Evolutionary conservation across 2,329 filamentous ascomycete genomes (phyloP).

Genomic region (Fusarium verrucosum): DNA sequence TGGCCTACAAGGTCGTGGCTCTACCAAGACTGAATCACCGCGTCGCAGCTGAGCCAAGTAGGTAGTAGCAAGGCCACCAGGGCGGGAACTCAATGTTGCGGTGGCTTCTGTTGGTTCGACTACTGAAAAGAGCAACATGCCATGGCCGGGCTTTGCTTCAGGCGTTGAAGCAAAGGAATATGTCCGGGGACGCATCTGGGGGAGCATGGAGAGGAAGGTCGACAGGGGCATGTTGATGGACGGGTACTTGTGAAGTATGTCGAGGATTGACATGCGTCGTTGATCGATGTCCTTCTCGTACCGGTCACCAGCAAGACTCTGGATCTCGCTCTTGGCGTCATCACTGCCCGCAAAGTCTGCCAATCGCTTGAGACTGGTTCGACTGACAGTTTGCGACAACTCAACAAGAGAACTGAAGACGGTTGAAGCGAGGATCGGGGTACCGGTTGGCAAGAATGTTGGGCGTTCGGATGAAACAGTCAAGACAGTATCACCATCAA

Average conservation of each 20-base stretch:
- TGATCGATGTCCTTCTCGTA: constrained; percentile 60
- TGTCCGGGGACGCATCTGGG: constrained; percentile 64
- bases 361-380: constrained; percentile 55
- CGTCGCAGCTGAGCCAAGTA: not conserved
- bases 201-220: constrained; percentile 75
- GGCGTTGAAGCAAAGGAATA: constrained; percentile 15
- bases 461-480: constrained; percentile 63
- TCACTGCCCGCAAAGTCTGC: constrained; percentile 55
- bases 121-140: constrained; percentile 1
- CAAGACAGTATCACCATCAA: constrained; percentile 74
- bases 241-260: constrained; percentile 72
- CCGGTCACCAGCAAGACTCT: constrained; percentile 55
- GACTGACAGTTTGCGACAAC: constrained; percentile 75
- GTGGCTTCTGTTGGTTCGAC: not conserved
- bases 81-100: not conserved
- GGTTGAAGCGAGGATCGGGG: constrained; percentile 67
- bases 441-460: constrained; percentile 63
- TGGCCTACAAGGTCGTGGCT: not conserved
- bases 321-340: constrained; percentile 59
- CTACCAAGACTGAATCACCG: not conserved
- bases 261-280: constrained; percentile 72
- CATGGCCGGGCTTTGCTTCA: not conserved
- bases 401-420: constrained; percentile 77
- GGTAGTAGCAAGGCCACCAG: constrained; percentile 1
- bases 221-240: constrained; percentile 68